Conservation (phyloP, 108 stramenopile species). For the Thalassiosira profunda region DNA sequence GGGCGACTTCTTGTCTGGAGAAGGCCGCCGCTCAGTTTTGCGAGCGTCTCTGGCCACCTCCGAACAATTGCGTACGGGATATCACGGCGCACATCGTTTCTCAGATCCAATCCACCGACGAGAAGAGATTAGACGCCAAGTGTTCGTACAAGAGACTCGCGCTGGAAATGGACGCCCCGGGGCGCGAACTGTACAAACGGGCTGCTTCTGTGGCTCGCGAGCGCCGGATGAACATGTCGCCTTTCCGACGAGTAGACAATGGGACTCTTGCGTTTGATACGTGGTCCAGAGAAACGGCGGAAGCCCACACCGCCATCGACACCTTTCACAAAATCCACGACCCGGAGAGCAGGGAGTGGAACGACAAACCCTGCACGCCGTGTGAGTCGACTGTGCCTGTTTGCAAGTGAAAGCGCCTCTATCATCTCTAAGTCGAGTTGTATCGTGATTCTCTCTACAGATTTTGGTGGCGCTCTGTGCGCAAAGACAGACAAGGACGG, state of each 20-base stretch:
- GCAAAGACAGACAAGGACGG: constrained; percentile 58
- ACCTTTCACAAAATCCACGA: constrained; percentile 48
- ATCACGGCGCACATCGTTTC: constrained; percentile 32
- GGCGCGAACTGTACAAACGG: constrained; percentile 35
- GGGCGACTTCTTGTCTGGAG: constrained; percentile 14
- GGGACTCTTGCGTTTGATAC: constrained; percentile 33
- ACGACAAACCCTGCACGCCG: constrained; percentile 42
- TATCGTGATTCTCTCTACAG: too few relatives aligned
- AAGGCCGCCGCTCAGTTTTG: constrained; percentile 44
- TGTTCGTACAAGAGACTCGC: constrained; percentile 50
- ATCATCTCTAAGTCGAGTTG: too few relatives aligned
- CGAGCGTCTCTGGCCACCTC: constrained; percentile 31
- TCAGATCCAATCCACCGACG: constrained; percentile 30
- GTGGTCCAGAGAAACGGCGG: constrained; percentile 43
- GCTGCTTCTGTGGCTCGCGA: constrained; percentile 17
- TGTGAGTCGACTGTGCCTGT: too few relatives aligned
- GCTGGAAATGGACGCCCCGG: constrained; percentile 51
- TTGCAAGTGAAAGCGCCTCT: too few relatives aligned
- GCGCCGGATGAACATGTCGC: constrained; percentile 45
- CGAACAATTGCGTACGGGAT: constrained; percentile 37
- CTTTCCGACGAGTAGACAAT: constrained; percentile 54
- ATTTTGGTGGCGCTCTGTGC: constrained; percentile 53
- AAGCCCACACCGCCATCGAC: constrained; percentile 43
- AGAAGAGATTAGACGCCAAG: constrained; percentile 36
- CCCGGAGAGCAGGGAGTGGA: constrained; percentile 53